Evolutionary conservation across 306 rosid species (phyloP).

Genomic region (Vicia faba): DNA sequence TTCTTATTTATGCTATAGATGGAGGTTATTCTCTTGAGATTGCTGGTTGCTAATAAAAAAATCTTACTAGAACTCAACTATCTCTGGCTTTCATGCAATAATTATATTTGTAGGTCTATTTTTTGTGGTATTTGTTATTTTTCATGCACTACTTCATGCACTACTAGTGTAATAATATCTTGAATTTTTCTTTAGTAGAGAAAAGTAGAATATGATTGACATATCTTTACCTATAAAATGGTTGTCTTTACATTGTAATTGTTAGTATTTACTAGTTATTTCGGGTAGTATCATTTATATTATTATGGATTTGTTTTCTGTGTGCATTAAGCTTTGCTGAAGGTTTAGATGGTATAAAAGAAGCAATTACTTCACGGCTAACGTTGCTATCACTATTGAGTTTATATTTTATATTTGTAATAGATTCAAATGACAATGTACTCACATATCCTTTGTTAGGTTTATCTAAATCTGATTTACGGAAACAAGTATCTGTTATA

Average conservation of each 20-base stretch:
- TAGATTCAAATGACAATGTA: slow-evolving; percentile 9
- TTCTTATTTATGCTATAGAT: slow-evolving; percentile 15
- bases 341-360: neutral
- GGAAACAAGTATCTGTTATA: neutral
- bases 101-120: neutral
- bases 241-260: neutral
- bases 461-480: slow-evolving; percentile 9
- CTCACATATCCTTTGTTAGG: neutral
- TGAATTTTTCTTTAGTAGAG: neutral
- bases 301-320: neutral
- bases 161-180: too few species aligned
- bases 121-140: slow-evolving; percentile 11
- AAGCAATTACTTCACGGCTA: neutral
- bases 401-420: slow-evolving; percentile 2
- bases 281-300: neutral
- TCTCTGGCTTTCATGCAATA: neutral
- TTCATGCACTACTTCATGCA: neutral
- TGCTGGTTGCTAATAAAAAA: slow-evolving; percentile 2
- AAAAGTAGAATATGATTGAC: neutral
- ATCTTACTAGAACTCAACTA: neutral
- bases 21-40: slow-evolving; percentile 3
- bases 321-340: neutral
- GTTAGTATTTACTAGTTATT: neutral
- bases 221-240: neutral
- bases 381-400: slow-evolving; percentile 12